Evolutionary conservation across 805 yeast species (phyloP).

Genomic region (Starmerella geochares): DNA sequence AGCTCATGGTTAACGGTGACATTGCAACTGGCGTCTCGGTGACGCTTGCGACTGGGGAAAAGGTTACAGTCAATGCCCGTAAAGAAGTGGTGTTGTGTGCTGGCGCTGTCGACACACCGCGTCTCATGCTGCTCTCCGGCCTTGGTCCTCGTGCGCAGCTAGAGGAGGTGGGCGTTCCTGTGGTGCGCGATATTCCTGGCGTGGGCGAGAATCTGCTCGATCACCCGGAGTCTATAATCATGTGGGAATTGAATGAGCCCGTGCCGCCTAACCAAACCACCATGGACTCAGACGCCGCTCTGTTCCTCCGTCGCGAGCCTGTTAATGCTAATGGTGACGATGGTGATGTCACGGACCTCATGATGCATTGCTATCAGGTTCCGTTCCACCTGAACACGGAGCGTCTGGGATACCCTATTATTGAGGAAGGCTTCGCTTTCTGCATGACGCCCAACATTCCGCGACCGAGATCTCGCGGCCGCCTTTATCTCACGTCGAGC

Average conservation of each 20-base stretch:
- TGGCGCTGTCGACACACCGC: slow-evolving; percentile 32
- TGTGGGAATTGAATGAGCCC: slow-evolving; percentile 18
- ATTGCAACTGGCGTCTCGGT: slow-evolving; percentile 27
- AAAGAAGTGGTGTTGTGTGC: slow-evolving; percentile 29
- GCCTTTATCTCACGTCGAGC: slow-evolving; percentile 11
- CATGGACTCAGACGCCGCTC: slow-evolving; percentile 19
- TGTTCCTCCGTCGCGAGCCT: slow-evolving; percentile 17
- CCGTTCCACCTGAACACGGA: slow-evolving; percentile 18
- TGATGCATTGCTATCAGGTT: slow-evolving; percentile 22
- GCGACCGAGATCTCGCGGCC: slow-evolving; percentile 19
- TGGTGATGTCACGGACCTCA: slow-evolving; percentile 14
- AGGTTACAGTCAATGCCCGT: slow-evolving; percentile 24
- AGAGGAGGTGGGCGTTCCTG: slow-evolving; percentile 27
- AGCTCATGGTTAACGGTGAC: slow-evolving; percentile 25
- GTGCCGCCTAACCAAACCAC: slow-evolving; percentile 17
- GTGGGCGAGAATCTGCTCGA: slow-evolving; percentile 33
- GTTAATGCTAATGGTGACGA: slow-evolving; percentile 11
- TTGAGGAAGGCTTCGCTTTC: slow-evolving; percentile 16
- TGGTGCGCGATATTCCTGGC: slow-evolving; percentile 28
- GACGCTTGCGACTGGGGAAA: slow-evolving; percentile 26
- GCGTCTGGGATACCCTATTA: slow-evolving; percentile 14
- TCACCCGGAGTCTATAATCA: slow-evolving; percentile 26
- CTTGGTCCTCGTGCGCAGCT: slow-evolving; percentile 30
- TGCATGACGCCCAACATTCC: slow-evolving; percentile 21
- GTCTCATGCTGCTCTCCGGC: slow-evolving; percentile 31